Conservation (phyloP, 805 yeast species). For the Wickerhamomyces chambardii region DNA sequence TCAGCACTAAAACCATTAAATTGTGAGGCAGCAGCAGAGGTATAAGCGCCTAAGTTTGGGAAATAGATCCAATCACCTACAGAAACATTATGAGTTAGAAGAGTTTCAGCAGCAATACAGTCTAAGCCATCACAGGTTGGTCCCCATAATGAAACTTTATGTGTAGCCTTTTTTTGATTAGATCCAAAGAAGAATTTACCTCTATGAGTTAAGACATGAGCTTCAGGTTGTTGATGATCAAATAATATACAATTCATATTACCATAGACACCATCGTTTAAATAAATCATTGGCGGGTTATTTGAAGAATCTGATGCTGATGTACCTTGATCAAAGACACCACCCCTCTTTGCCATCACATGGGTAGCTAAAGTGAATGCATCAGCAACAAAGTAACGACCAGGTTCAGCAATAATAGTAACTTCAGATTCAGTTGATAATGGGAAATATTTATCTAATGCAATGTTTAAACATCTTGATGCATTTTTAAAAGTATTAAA, state of each 20-base stretch:
- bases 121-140: conserved; percentile 98
- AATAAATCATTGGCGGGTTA: conserved; percentile 61
- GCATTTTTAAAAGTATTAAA: conserved; percentile 50
- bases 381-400: conserved; percentile 78
- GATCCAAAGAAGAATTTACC: conserved; percentile 32
- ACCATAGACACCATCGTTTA: conserved; percentile 94
- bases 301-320: conserved; percentile 16
- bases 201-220: conserved; percentile 53
- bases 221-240: conserved; percentile 80
- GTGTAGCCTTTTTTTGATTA: conserved; percentile 9
- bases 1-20: conserved; percentile 80
- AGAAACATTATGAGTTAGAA: conserved; percentile 48
- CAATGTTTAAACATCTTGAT: conserved; percentile 43
- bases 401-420: conserved; percentile 83
- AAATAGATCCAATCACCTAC: conserved; percentile 94
- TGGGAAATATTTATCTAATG: conserved; percentile 58
- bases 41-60: conserved; percentile 82
- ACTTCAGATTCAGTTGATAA: conserved; percentile 17
- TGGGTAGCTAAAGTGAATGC: conserved; percentile 81
- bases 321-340: conserved; percentile 14
- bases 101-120: conserved; percentile 50
- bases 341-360: conserved; percentile 75
- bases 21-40: conserved; percentile 83
- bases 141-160: conserved; percentile 81
- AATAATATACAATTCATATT: conserved; percentile 87